Evolutionary conservation across 1,284 basidiomycete species (phyloP), one percentile per base, ranked within the genome.

Genomic region (Ceratobasidium sp.): DNA sequence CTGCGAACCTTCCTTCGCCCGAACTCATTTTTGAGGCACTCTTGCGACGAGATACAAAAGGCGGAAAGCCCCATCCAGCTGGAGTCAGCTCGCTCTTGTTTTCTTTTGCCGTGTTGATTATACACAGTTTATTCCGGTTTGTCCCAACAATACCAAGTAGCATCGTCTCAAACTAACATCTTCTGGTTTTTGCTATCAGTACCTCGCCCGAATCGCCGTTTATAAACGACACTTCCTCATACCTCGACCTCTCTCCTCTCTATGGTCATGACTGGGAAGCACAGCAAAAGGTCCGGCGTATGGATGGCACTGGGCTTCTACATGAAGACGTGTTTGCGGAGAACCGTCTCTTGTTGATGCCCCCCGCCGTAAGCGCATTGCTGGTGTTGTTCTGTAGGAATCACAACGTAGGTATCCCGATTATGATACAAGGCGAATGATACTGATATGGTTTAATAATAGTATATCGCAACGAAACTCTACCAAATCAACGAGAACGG

Each of bases 171-270:
- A 64, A 32, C 14, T 53, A 5, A n/a, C n/a, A 52, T 30, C 32
- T 48, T 41, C 28, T n/a, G n/a, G n/a, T n/a, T 28, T 10, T 4
- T 3, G 36, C 58, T 12, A 43, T 69, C 59, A 50, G 43, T 39
- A 70, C 50, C 0, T 87, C 87, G 3, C 89, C 91, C 79, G 79
- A 78, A 1, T 82, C 91, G 70, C 83, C 85, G 30, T 85, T 84
- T 76, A 89, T 92, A 78, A 96, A 96, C 80, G 86, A 93, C 77
- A 94, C 94, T 4, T 92, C 92, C 0, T 92, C 92, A 10, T 96
- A 96, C 77, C 88, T 95, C 74, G 94, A 96, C 77, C 85, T 96
- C 1, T 86, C 88, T 8, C 92, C 92, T 0, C 81, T 94, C 34
- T 96, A 94, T 77, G 93, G 92, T 1, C 80, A 79, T 75, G 85